Conservation (phyloP, 176 grass and related monocot species). For the Aegilops longissima region DNA sequence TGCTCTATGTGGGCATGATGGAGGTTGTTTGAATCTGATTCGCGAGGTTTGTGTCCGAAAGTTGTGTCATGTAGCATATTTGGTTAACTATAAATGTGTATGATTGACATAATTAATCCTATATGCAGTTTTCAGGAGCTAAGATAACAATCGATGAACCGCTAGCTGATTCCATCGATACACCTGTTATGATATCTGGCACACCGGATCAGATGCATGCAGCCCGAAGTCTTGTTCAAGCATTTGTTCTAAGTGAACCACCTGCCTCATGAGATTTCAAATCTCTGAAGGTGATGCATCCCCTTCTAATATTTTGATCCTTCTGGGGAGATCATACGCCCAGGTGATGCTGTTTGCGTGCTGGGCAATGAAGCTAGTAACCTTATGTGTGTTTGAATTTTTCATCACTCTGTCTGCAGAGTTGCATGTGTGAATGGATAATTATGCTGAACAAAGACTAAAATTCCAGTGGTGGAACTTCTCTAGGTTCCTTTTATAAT, state of each 20-base stretch:
- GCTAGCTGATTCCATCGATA: conserved; percentile 66
- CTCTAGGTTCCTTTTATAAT: conserved; percentile 25
- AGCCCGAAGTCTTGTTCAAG: conserved; percentile 91
- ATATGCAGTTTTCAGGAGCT: conserved; percentile 88
- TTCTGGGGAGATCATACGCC: neutral
- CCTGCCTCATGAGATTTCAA: conserved; percentile 35
- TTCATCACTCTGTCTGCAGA: conserved; percentile 11
- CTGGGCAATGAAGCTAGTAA: conserved; percentile 22
- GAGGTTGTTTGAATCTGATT: conserved; percentile 84
- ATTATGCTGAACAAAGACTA: conserved; percentile 24
- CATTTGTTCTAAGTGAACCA: conserved; percentile 87
- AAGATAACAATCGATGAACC: conserved; percentile 83
- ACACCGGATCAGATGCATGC: conserved; percentile 84
- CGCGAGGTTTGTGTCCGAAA: conserved; percentile 57
- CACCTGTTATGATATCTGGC: conserved; percentile 66
- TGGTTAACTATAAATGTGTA: neutral
- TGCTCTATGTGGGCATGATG: conserved; percentile 78
- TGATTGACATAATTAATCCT: conserved; percentile 33
- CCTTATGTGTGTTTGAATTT: conserved; percentile 22
- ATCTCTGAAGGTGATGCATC: conserved; percentile 36
- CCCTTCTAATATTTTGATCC: conserved; percentile 6
- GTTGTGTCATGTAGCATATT: conserved; percentile 9
- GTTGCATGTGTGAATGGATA: conserved; percentile 26
- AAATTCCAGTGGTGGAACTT: conserved; percentile 17
- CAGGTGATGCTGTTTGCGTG: conserved; percentile 10